Base-by-base conservation (phyloP, 305 asterid genomes). In the Galium porrigens region DNA sequence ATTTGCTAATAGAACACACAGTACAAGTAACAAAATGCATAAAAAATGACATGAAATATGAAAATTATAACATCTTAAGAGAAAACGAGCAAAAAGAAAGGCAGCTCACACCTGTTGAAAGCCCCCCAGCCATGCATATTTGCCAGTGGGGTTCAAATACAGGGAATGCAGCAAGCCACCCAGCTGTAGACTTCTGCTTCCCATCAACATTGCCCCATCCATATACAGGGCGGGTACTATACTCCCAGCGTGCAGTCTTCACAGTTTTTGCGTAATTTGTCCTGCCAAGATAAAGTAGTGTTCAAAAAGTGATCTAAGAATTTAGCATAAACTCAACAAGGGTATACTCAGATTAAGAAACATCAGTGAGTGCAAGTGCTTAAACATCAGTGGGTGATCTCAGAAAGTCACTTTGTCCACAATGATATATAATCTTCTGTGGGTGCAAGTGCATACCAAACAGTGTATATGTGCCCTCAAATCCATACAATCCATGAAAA, bases 141-240 rank as follows among this genome's bases (percentile, higher is more conserved):
- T 92, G 99, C 99, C 97, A 92, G 74, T 92, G 97, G 69, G 99
- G 99, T 81, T 89, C 99, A 77, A 92, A 92, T 68, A 89, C 97
- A 30, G 99, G 99, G 77, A 92, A 86, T 69, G 94, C 97, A 68
- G 99, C 99, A 70, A 79, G 96, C 99, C 99, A 92, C 54, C 99
- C 97, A 34, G 99, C 99, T 0, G 97, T 89, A 0, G 96, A 87
- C 77, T 92, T 89, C 68, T 92, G 99, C 81, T 83, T 83, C 44
- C 91, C 82, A 64, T 76, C 85, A 68, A 84, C 88, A 81, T 87
- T 73, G 30, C 99, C 99, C 99, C 99, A 92, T 68, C 97, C 99
- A 70, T 82, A 89, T 74, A 92, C 77, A 17, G 97, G 95, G 3
- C 78, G 89, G 1, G 97, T 92, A 78, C 90, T 84, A 77, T 89